These are phyloP conservation scores for Tylopilus sp. DNA, from an alignment of 1,284 basidiomycete genomes.

Conservation along the genomic window DNA sequence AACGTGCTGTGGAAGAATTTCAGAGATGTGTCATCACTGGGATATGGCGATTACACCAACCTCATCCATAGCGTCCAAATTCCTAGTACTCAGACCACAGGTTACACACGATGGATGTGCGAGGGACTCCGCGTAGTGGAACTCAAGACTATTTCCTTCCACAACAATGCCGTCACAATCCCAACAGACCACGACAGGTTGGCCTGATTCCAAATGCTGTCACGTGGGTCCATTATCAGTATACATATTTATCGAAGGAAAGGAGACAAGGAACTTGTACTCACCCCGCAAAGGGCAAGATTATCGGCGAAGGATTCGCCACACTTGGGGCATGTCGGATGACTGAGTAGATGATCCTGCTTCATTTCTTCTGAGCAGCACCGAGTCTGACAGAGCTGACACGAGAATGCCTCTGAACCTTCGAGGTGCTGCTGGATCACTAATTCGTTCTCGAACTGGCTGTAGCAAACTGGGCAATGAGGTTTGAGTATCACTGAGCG, in stretches of 20 bases:
- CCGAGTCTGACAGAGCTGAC: constrained; percentile 30
- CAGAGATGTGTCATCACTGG: constrained; percentile 11
- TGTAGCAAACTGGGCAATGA: constrained; percentile 36
- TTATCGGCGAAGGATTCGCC: constrained; percentile 31
- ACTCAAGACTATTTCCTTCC: constrained; percentile 29
- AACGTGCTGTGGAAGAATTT: constrained; percentile 32
- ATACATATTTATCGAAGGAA: neutral
- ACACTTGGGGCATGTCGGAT: constrained; percentile 39
- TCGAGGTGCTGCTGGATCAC: constrained; percentile 35
- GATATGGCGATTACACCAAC: constrained; percentile 22
- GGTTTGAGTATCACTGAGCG: constrained; percentile 17
- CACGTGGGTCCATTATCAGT: constrained; percentile 3
- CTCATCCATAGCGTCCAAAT: constrained; percentile 30
- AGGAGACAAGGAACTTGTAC: constrained; percentile 11
- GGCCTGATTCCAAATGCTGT: constrained; percentile 36
- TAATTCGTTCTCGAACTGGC: constrained; percentile 36
- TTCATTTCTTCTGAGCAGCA: constrained; percentile 41
- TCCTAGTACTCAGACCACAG: constrained; percentile 33
- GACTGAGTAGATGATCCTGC: constrained; percentile 39
- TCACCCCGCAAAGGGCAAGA: constrained; percentile 34
- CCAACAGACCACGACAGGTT: constrained; percentile 42
- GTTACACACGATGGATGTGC: constrained; percentile 35
- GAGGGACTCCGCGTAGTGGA: constrained; percentile 38
- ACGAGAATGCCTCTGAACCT: constrained; percentile 19
- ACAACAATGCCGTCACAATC: constrained; percentile 41